Conservation (phyloP, 208 protist species). For the Leishmania mexicana region DNA sequence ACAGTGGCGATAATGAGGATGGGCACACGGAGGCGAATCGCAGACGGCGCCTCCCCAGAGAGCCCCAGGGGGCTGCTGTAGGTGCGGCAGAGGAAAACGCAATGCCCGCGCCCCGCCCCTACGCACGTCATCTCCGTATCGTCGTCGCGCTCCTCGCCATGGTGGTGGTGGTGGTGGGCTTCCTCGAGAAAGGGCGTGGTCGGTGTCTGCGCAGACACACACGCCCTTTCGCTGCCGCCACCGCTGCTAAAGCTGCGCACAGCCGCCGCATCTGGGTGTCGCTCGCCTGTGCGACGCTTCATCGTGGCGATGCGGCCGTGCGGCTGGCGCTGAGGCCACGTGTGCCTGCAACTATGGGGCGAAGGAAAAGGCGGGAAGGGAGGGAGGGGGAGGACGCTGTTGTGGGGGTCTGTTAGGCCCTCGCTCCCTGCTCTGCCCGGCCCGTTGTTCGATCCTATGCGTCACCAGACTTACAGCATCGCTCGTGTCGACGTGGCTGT, state of each 20-base stretch:
- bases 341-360: neutral
- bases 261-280: too few relatives aligned
- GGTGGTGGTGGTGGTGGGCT: neutral
- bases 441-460: neutral
- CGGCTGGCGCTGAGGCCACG: neutral
- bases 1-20: neutral
- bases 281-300: neutral
- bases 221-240: neutral
- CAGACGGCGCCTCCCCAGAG: neutral
- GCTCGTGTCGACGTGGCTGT: neutral
- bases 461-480: neutral
- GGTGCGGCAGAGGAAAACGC: too few relatives aligned
- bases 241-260: neutral
- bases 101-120: neutral
- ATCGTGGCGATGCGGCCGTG: neutral
- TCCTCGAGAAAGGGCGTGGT: neutral
- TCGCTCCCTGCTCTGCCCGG: neutral
- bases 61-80: neutral
- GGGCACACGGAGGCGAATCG: neutral
- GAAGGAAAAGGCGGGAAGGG: neutral
- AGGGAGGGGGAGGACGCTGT: too few relatives aligned
- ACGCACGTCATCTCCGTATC: neutral
- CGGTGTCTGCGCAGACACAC: too few relatives aligned
- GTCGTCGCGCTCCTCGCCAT: neutral
- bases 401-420: neutral